Base-by-base conservation (phyloP, 495 filamentous ascomycete species). In the Podospora anserina region DNA sequence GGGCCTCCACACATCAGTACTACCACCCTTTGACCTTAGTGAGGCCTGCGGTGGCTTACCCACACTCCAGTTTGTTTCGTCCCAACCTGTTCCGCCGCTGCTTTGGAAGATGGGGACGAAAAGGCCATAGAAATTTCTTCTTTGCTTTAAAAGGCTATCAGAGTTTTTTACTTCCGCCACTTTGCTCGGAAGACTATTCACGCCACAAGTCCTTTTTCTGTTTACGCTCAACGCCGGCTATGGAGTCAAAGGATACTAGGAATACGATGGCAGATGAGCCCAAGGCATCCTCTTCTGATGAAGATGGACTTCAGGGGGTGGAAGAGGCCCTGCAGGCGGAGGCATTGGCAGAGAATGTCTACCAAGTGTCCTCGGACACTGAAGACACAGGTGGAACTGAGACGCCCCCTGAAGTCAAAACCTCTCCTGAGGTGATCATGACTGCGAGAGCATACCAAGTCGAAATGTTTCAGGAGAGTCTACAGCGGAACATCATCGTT, bases 381-480 rank as follows among this genome's bases (percentile, higher is more conserved):
- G 28, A 64, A 66, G 69, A 71, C 39, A 18, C 39, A 11, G 58
- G 58, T 55, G 63, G 56, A 27, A 69, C 57, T 61, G 66, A 49
- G 19, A 67, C 67, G 0, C 63, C 60, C 1, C 20, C 19, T 18
- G 62, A 73, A 30, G n/a, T 57, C 32, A 16, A 66, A 5, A 58
- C 66, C 5, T 55, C 28, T 39, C 32, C 63, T 68, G 63, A 65
- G 72, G 7, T 61, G 15, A 65, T 75, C 53, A 80, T 83, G 70
- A 72, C 76, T 18, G 74, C 92, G 2, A 88, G 94, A 23, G 85
- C 85, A 4, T 98, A 97, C 74, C 94, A 98, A 79, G 74, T 87
- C 49, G 94, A 98, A 81, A 97, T 98, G 94, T 83, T 96, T 20
- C 88, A 93, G 69, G 88, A 89, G 71, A 95, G 92, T 74, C 77